Evolutionary conservation across 2,329 filamentous ascomycete species (phyloP).

Genomic region (Colletotrichum caudatum): DNA sequence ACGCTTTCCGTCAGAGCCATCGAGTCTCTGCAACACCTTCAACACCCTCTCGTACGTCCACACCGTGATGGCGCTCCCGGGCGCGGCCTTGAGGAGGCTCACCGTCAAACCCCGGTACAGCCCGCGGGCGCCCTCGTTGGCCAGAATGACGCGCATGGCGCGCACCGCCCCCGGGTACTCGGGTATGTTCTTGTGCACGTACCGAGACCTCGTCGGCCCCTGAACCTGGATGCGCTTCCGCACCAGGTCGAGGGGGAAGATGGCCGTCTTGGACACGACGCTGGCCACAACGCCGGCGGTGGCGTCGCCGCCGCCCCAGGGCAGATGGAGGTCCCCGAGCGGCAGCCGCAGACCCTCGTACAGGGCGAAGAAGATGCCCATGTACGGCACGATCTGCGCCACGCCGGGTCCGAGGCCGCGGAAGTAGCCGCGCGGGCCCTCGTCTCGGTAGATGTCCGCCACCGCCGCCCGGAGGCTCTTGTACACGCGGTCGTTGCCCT

Average conservation of each 20-base stretch:
- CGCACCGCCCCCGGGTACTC: conserved; percentile 77
- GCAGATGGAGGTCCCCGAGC: conserved; percentile 67
- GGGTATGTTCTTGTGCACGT: conserved; percentile 90
- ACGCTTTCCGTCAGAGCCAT: conserved; percentile 43
- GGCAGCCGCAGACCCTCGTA: conserved; percentile 82
- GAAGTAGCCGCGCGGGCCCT: conserved; percentile 87
- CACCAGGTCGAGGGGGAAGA: conserved; percentile 94
- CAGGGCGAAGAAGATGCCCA: conserved; percentile 94
- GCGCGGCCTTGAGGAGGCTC: conserved; percentile 91
- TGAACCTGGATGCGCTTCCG: conserved; percentile 95
- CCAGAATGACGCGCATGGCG: conserved; percentile 76
- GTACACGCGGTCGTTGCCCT: conserved; percentile 86
- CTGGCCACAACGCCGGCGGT: conserved; percentile 84
- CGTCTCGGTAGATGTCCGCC: conserved; percentile 77
- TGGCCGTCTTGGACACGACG: conserved; percentile 84
- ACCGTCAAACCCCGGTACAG: conserved; percentile 91
- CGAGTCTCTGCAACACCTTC: conserved; percentile 63
- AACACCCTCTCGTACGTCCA: conserved; percentile 91
- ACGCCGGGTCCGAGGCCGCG: conserved; percentile 85
- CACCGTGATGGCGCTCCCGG: conserved; percentile 91
- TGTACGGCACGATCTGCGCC: conserved; percentile 91
- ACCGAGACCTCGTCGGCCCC: conserved; percentile 82
- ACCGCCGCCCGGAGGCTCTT: conserved; percentile 76
- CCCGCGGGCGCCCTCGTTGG: conserved; percentile 79
- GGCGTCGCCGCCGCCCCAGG: conserved; percentile 84